Percentiles rank a stretch among this genome's conserved stretches.
These are phyloP conservation scores for Xylariaceae sp. DNA, from an alignment of 2,329 filamentous ascomycete genomes.

Conservation along the genomic window DNA sequence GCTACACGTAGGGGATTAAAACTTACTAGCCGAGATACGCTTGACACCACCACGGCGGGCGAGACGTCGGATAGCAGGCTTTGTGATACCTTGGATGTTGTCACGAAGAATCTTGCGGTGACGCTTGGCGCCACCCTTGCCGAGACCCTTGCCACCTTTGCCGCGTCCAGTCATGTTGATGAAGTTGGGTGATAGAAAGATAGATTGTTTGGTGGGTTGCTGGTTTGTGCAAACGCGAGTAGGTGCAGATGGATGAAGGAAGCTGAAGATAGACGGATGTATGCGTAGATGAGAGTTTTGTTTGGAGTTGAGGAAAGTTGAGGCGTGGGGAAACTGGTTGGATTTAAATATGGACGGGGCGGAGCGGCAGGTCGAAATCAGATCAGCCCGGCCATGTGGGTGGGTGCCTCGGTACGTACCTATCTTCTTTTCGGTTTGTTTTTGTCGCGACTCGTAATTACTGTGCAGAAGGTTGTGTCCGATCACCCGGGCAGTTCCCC, in stretches of 20 bases:
- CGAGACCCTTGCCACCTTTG: slow-evolving; percentile 29
- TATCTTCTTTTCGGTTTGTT: not conserved
- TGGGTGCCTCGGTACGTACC: not conserved
- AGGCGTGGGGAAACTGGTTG: slow-evolving; percentile 33
- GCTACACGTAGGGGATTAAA: slow-evolving; percentile 19
- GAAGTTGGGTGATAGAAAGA: slow-evolving; percentile 10
- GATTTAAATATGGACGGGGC: slow-evolving; percentile 32
- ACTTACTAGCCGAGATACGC: slow-evolving; percentile 95
- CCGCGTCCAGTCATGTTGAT: slow-evolving; percentile 19
- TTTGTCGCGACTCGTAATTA: too few species aligned
- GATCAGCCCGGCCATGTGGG: slow-evolving; percentile 33
- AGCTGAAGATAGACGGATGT: slow-evolving; percentile 7
- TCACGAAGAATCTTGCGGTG: slow-evolving; percentile 99
- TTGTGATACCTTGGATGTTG: slow-evolving; percentile 99
- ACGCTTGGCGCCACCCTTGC: slow-evolving; percentile 75
- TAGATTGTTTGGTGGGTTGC: not conserved
- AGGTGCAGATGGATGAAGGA: not conserved
- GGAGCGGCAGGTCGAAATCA: slow-evolving; percentile 35
- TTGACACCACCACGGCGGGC: slow-evolving; percentile 99
- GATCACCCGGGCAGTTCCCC: not conserved
- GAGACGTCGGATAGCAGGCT: slow-evolving; percentile 97
- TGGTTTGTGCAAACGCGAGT: not conserved
- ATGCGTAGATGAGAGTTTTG: slow-evolving; percentile 17
- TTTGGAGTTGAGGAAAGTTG: slow-evolving; percentile 17
- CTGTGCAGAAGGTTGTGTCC: too few species aligned